Evolutionary conservation across 1,139 yeast species (phyloP).

Genomic region (Scheffersomyces cryptocercus): DNA sequence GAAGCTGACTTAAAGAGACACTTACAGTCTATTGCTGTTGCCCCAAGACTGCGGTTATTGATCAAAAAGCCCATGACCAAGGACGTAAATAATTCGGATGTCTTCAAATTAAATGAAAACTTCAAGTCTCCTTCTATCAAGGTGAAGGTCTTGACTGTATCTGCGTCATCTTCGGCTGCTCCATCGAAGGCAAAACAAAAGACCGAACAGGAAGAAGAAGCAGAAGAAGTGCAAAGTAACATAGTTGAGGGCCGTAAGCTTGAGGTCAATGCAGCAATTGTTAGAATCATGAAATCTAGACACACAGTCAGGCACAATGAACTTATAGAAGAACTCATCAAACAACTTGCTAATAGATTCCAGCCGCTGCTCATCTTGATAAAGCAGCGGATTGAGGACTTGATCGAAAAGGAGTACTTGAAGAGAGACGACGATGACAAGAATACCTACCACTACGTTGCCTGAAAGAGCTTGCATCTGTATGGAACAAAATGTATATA

Average conservation of each 20-base stretch:
- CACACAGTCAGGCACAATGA: slow-evolving; percentile 63
- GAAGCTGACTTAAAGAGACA: slow-evolving; percentile 72
- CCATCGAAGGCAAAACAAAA: slow-evolving; percentile 22
- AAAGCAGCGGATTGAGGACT: slow-evolving; percentile 75
- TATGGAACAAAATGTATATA: no score
- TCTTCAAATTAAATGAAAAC: slow-evolving; percentile 65
- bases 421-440: slow-evolving; percentile 68
- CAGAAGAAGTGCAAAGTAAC: slow-evolving; percentile 34
- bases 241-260: slow-evolving; percentile 50
- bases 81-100: slow-evolving; percentile 64
- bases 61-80: slow-evolving; percentile 74
- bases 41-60: slow-evolving; percentile 75
- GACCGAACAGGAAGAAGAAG: slow-evolving; percentile 41
- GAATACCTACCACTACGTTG: slow-evolving; percentile 70
- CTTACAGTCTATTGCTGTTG: slow-evolving; percentile 81
- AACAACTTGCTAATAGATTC: slow-evolving; percentile 65
- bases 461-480: slow-evolving; percentile 25
- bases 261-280: slow-evolving; percentile 86
- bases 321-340: slow-evolving; percentile 64
- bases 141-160: slow-evolving; percentile 77
- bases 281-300: slow-evolving; percentile 81
- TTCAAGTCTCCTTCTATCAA: slow-evolving; percentile 73
- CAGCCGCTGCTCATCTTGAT: slow-evolving; percentile 67
- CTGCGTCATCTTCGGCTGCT: slow-evolving; percentile 23
- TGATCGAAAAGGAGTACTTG: slow-evolving; percentile 82